Evolutionary conservation across 2,329 filamentous ascomycete species (phyloP), one percentile per base, ranked within the genome.

Genomic region (Aspergillus persii): DNA sequence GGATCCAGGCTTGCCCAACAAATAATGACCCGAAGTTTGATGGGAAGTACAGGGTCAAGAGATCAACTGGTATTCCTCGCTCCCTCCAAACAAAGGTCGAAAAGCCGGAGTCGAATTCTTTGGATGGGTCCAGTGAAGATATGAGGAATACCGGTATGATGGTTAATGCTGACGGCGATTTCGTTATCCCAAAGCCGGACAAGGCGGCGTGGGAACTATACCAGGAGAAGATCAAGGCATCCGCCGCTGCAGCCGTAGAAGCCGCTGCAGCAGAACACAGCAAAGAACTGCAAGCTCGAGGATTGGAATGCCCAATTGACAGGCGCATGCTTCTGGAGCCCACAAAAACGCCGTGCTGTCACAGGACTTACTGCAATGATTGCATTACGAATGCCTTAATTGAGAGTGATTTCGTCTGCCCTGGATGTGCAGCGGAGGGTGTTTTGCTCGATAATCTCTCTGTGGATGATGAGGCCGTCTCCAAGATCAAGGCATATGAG

Each of bases 351-450:
- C 94, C 95, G 67, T 99, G 95, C 86, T 99, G 95, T 84, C 86
- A 90, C 81, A 96, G 90, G 85, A 97, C 93, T 74, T 99, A 96
- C 84, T 99, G 95, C 85, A 95, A 95, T 86, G 92, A 97, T 77
- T 99, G 95, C 89, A 97, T 99, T 80, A 96, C 95, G 76, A 96
- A 96, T 86, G 91, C 93, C 79, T 88, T 99, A 79, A 94, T 97
- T 80, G 93, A 98, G 83, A 95, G 90, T 85, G 95, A 99, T 84
- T 92, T 99, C 79, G 84, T 93, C 77, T 99, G 95, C 78, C 95
- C 95, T 65, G 89, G 88, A 68, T 99, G 95, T 82, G 87, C 91
- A 78, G 90, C 89, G 63, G 92, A 96, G 74, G 91, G 91, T 71
- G 91, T 97, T 65, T 83, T 97, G 70, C 90, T 98, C 79, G 94